Conservation (phyloP, 208 protist genomes). For the Crithidia acanthocephali region DNA sequence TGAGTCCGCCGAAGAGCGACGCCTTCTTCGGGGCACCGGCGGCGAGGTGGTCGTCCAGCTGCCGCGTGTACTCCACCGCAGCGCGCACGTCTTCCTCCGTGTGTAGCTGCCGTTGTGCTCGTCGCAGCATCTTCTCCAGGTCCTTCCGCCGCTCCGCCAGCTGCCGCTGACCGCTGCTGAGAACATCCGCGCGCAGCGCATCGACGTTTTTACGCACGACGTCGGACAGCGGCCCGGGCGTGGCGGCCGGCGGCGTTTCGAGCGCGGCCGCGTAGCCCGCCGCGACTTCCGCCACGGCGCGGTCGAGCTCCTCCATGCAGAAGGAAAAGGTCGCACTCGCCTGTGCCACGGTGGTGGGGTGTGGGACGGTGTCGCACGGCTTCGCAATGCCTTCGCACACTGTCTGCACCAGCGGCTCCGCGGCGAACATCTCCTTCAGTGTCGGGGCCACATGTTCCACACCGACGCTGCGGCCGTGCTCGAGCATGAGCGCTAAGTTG, state of each 20-base stretch:
- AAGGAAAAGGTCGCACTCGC: constrained; percentile 69
- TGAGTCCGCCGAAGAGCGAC: background rate
- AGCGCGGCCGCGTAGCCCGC: constrained; percentile 19
- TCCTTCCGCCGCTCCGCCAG: constrained; percentile 47
- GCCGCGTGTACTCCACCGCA: constrained; percentile 48
- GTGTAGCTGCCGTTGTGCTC: constrained; percentile 66
- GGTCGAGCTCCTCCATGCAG: constrained; percentile 77
- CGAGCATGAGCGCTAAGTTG: constrained; percentile 70
- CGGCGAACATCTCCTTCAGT: constrained; percentile 62
- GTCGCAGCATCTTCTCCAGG: constrained; percentile 47
- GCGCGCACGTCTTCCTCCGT: constrained; percentile 66
- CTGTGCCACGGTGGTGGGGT: constrained; percentile 51
- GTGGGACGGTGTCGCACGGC: constrained; percentile 22
- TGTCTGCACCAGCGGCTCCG: constrained; percentile 65
- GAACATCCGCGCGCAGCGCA: constrained; percentile 31
- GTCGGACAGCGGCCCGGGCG: constrained; percentile 54
- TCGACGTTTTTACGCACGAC: constrained; percentile 36
- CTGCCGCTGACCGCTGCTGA: constrained; percentile 50
- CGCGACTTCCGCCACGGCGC: constrained; percentile 41
- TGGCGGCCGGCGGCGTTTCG: constrained; percentile 12
- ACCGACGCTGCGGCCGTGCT: constrained; percentile 54
- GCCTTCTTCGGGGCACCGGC: background rate
- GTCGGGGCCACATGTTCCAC: constrained; percentile 56
- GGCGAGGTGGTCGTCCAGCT: constrained; percentile 23
- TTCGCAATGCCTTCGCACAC: constrained; percentile 61